Evolutionary conservation across 108 stramenopile genomes (phyloP).

Genomic region (Ochromonas danica): DNA sequence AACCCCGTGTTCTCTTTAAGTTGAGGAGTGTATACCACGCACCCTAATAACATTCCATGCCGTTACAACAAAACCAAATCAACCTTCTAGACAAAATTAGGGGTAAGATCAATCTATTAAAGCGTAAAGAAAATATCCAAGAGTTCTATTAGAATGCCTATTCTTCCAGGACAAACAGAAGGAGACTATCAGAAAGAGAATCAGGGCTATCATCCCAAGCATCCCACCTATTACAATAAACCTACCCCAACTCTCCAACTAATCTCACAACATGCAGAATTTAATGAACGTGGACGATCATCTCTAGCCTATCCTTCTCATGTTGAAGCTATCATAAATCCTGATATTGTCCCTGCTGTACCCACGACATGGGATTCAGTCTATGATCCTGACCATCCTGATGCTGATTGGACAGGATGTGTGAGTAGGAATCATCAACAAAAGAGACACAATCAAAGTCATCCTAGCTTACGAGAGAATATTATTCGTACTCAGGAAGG

Average conservation of each 20-base stretch:
- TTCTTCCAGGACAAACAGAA: too few relatives aligned
- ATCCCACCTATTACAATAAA: too few relatives aligned
- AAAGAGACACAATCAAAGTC: not conserved
- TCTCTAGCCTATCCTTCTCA: not conserved
- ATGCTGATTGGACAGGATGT: slow-evolving; percentile 62
- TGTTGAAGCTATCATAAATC: not conserved
- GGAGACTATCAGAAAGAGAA: too few relatives aligned
- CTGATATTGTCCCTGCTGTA: not conserved
- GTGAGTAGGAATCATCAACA: slow-evolving; percentile 10
- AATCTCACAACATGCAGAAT: not conserved
- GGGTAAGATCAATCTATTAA: too few relatives aligned
- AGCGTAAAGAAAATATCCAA: too few relatives aligned
- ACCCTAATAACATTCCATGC: too few relatives aligned
- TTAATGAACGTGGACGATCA: not conserved
- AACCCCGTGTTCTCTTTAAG: too few relatives aligned
- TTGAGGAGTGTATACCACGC: too few relatives aligned
- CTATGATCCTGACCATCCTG: slow-evolving; percentile 50
- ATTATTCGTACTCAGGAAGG: not conserved
- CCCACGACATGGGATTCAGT: slow-evolving; percentile 17
- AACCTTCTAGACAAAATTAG: too few relatives aligned
- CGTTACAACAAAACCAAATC: too few relatives aligned
- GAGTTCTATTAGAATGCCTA: too few relatives aligned
- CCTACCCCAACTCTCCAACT: not conserved
- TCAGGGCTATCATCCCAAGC: too few relatives aligned
- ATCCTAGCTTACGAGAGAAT: not conserved